Base-by-base conservation (phyloP, 2,329 filamentous ascomycete species). In the Biscogniauxia sp. region DNA sequence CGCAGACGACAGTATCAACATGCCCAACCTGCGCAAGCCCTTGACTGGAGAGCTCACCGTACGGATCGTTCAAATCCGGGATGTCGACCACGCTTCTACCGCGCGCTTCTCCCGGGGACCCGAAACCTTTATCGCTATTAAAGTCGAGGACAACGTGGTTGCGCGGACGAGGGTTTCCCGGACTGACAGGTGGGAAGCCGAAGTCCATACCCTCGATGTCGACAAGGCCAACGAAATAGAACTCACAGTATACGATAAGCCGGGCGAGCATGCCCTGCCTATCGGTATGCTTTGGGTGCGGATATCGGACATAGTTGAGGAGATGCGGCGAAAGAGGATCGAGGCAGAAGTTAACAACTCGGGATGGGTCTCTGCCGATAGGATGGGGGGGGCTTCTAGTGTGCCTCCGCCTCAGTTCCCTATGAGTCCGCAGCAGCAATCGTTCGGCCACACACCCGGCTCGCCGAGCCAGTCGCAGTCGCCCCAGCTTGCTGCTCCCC, bases 221-320 rank as follows among this genome's bases (percentile, higher is more conserved):
- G 94, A 98, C 78, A 98, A 98, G 80, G 95, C 95, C 56, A 99
- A 99, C 76, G 95, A 99, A 77, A 92, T 99, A 63, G 95, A 99
- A 74, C 86, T 99, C 57, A 98, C 93, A 0, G 93, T 99, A 11
- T 99, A 99, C 76, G 95, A 99, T 75, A 97, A 96, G 78, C 89
- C 93, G 1, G 88, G 89, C 64, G 93, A 97, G 69, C 91, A 96
- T 69, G 89, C 93, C 15, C 88, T 96, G 56, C 95, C 95, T 50
- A 97, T 99, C 70, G 95, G 90, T 59, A 88, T 99, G 83, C 84
- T 98, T 15, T 99, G 95, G 95, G 88, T 99, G 61, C 86, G 95
- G 62, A 94, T 99, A 72, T 96, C 95, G 17, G 95, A 99, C 75
- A 96, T 99, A 66, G 92, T 93, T 1, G 95, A 99, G 74, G 95